A percentile compares a stretch with the other conserved stretches of the same genome.
phyloP scores from a whole-genome alignment of 345 rosid genomes.

The Hibiscus mutabilis region DNA sequence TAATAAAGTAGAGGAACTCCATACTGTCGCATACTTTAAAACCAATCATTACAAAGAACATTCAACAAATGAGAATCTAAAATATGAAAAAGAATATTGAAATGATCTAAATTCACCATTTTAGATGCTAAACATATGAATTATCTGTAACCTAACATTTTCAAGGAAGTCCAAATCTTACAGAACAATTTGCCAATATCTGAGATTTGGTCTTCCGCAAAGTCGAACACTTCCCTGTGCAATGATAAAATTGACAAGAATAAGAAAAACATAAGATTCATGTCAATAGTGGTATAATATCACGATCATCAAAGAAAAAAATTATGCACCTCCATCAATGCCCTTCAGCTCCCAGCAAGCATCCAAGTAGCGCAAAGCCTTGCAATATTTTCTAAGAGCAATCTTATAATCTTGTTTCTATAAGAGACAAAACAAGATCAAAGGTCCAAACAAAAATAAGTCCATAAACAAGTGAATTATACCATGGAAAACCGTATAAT shows the following conservation, averaged over 20 bases:
- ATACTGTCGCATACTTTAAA: background rate
- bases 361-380: slow-evolving; percentile 83
- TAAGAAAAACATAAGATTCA: background rate
- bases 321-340: slow-evolving; percentile 69
- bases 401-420: slow-evolving; percentile 84
- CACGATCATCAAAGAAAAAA: background rate
- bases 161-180: slow-evolving; percentile 30
- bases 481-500: background rate
- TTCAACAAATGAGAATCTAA: too few relatives aligned
- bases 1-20: background rate
- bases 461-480: background rate
- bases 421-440: background rate
- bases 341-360: slow-evolving; percentile 94
- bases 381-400: slow-evolving; percentile 90
- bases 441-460: background rate
- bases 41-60: too few relatives aligned
- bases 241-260: slow-evolving; percentile 1
- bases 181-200: slow-evolving; percentile 81
- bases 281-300: background rate
- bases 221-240: slow-evolving; percentile 55
- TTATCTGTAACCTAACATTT: background rate
- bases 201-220: slow-evolving; percentile 86
- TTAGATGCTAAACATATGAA: background rate
- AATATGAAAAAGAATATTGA: too few relatives aligned
- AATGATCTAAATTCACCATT: too few relatives aligned